Evolutionary conservation across 2,329 filamentous ascomycete species (phyloP).

Genomic region (Xylaria sp.): DNA sequence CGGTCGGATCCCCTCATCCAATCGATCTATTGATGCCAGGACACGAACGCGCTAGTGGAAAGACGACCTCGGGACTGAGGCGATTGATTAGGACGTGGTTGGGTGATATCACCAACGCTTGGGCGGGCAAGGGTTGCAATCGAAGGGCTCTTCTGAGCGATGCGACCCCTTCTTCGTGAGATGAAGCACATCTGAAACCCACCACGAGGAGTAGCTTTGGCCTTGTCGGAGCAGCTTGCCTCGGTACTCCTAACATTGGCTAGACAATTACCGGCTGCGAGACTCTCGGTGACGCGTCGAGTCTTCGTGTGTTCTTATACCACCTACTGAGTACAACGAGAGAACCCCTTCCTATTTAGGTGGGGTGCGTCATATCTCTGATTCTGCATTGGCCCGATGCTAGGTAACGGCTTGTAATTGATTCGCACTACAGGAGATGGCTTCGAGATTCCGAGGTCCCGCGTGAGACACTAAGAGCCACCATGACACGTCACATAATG

Average conservation of each 20-base stretch:
- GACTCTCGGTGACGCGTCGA: no score
- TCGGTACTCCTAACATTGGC: not conserved
- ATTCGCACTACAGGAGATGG: not conserved
- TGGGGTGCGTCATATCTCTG: not conserved
- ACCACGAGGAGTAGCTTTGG: slow-evolving; percentile 1
- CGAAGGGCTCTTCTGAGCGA: not conserved
- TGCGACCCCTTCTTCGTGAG: slow-evolving; percentile 12
- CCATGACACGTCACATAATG: not conserved
- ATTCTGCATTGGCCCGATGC: no score
- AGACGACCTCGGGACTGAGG: not conserved
- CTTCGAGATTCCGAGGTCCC: not conserved
- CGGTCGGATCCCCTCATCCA: not conserved
- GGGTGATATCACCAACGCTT: not conserved
- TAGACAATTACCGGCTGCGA: not conserved
- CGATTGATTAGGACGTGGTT: not conserved
- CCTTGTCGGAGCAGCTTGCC: not conserved
- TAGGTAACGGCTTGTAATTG: not conserved
- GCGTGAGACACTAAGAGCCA: not conserved
- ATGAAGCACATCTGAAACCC: slow-evolving; percentile 53
- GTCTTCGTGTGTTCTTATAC: not conserved
- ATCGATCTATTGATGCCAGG: no score
- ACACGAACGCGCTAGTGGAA: not conserved
- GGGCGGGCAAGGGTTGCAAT: not conserved
- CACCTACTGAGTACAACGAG: no score
- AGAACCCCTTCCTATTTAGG: not conserved